These are phyloP conservation scores for Penicillium sp. DNA, from an alignment of 2,329 filamentous ascomycete species.

Conservation along the genomic window DNA sequence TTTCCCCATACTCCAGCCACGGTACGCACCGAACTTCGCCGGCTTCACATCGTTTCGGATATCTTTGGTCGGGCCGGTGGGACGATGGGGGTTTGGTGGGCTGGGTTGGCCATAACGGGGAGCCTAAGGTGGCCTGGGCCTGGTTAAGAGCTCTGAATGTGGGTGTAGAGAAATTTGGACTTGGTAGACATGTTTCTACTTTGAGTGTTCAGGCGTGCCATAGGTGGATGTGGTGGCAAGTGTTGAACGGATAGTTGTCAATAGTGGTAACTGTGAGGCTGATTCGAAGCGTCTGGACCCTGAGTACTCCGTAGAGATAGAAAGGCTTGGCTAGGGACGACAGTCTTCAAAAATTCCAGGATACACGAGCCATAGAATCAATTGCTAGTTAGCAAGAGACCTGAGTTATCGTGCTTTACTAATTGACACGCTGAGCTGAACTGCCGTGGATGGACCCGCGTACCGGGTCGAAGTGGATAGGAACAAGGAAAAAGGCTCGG, in stretches of 20 bases:
- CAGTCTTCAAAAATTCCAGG: not conserved
- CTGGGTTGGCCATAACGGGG: not conserved
- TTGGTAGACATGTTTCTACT: not conserved
- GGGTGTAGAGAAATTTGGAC: not conserved
- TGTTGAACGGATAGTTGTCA: not conserved
- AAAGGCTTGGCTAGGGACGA: not conserved
- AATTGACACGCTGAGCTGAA: not conserved
- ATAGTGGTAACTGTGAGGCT: not conserved
- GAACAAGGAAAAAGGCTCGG: not conserved
- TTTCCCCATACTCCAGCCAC: not conserved
- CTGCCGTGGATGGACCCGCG: not conserved
- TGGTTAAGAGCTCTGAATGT: not conserved
- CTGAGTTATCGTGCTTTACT: too few species aligned
- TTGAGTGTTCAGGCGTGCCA: not conserved
- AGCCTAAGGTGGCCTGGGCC: not conserved
- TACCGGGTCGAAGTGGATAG: not conserved
- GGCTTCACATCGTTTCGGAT: not conserved
- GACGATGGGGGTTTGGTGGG: not conserved
- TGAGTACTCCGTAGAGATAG: not conserved
- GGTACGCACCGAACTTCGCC: not conserved
- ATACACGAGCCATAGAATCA: not conserved
- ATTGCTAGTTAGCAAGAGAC: not conserved
- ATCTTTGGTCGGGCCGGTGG: not conserved
- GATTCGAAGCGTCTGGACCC: constrained; percentile 4
- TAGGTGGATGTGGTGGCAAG: not conserved